Evolutionary conservation across 1,139 yeast species (phyloP).

Genomic region (Wickerhamiella infanticola): DNA sequence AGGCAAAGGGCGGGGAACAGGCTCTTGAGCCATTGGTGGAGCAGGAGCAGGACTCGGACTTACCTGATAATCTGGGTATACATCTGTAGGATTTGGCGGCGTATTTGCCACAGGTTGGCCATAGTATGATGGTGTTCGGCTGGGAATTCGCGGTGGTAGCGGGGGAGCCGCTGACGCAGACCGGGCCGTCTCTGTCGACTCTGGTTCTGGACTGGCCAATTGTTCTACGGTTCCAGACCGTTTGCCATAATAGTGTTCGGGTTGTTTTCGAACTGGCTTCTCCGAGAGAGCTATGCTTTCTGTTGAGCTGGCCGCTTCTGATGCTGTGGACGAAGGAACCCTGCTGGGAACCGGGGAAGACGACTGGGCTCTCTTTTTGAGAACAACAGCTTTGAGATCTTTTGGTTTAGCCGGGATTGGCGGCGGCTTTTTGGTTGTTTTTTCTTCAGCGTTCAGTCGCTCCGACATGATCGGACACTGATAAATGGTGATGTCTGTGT

Average conservation of each 20-base stretch:
- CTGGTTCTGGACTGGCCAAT: neutral
- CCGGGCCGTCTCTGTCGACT: no score
- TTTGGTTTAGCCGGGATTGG: neutral
- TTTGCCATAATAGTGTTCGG: neutral
- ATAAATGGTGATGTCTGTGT: no score
- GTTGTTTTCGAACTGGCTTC: neutral
- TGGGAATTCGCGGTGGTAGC: neutral
- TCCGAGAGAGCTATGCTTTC: neutral
- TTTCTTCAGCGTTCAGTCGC: neutral
- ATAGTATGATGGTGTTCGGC: neutral
- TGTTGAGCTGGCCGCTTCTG: neutral
- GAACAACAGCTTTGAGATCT: neutral
- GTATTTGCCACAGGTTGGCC: neutral
- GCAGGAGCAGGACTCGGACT: neutral
- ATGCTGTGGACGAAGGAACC: no score
- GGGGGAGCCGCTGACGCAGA: neutral
- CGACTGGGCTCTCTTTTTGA: no score
- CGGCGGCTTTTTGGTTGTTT: neutral
- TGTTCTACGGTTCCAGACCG: neutral
- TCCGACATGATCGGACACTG: neutral
- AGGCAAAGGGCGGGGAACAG: neutral
- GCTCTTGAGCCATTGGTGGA: neutral
- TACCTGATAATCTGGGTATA: neutral
- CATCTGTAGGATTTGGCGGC: neutral
- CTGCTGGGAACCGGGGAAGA: no score